Evolutionary conservation across 2,329 filamentous ascomycete species (phyloP).

Genomic region (Aspergillus pseudoviridinutans): DNA sequence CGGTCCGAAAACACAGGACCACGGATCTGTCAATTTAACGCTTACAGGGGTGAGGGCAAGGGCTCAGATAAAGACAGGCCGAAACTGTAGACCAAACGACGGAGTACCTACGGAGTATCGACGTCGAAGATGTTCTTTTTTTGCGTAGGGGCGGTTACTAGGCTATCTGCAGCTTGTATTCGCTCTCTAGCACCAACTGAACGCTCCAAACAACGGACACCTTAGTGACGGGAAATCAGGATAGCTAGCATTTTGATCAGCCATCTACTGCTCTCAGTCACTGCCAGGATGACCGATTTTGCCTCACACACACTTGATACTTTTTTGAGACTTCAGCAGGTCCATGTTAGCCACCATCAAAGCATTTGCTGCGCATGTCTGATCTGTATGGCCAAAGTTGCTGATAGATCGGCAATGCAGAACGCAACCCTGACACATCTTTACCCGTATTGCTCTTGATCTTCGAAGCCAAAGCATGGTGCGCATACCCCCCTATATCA

Average conservation of each 20-base stretch:
- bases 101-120: neutral
- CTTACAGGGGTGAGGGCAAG: neutral
- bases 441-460: conserved; percentile 8
- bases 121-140: neutral
- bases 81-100: neutral
- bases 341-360: neutral
- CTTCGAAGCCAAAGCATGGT: neutral
- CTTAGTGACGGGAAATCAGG: neutral
- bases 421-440: conserved; percentile 5
- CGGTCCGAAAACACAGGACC: conserved; percentile 9
- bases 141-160: neutral
- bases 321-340: neutral
- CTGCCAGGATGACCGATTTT: neutral
- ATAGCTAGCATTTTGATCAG: neutral
- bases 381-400: conserved; percentile 2
- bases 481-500: neutral
- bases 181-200: neutral
- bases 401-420: conserved; percentile 13
- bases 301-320: neutral
- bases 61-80: neutral
- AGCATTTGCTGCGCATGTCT: conserved; percentile 1
- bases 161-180: neutral
- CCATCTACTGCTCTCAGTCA: neutral
- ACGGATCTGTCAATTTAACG: conserved; percentile 1
- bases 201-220: neutral